Percentiles rank a stretch among this genome's conserved stretches.
Conservation (phyloP, 768 basidiomycete species). For the Agrocybe chaxingu region DNA sequence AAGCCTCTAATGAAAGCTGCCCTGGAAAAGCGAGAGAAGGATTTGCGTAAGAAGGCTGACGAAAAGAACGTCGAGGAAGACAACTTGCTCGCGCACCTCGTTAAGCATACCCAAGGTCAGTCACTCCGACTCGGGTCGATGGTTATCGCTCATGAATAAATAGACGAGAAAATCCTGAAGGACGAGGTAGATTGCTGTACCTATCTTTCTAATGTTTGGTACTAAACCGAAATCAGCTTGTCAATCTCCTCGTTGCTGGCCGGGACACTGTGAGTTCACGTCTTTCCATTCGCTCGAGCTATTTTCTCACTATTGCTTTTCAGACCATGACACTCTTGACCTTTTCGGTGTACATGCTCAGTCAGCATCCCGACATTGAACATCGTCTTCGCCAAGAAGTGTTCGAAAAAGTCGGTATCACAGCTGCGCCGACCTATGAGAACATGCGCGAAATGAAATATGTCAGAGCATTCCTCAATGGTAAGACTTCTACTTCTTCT, state of each 20-base stretch:
- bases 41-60: slow-evolving; percentile 2
- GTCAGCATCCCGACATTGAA: slow-evolving; percentile 36
- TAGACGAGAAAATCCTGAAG: slow-evolving; percentile 32
- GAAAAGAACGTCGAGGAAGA: slow-evolving; percentile 35
- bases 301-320: not conserved
- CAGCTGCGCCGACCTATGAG: slow-evolving; percentile 36
- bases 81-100: slow-evolving; percentile 46
- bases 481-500: slow-evolving; percentile 11
- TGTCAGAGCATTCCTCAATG: slow-evolving; percentile 28
- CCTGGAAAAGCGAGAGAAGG: slow-evolving; percentile 31
- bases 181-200: slow-evolving; percentile 26
- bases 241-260: slow-evolving; percentile 58
- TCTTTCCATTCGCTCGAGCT: not conserved
- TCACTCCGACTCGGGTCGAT: not conserved
- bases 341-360: slow-evolving; percentile 40
- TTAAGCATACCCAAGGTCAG: slow-evolving; percentile 49
- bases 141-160: not conserved
- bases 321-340: slow-evolving; percentile 20
- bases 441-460: slow-evolving; percentile 45
- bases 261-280: slow-evolving; percentile 45
- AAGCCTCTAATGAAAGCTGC: slow-evolving; percentile 47
- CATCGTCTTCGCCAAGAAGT: slow-evolving; percentile 37
- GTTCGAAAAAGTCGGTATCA: slow-evolving; percentile 30
- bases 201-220: not conserved
- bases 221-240: slow-evolving; percentile 13